Conservation (phyloP, 1,139 yeast genomes). For the Kodamaea anthophila region DNA sequence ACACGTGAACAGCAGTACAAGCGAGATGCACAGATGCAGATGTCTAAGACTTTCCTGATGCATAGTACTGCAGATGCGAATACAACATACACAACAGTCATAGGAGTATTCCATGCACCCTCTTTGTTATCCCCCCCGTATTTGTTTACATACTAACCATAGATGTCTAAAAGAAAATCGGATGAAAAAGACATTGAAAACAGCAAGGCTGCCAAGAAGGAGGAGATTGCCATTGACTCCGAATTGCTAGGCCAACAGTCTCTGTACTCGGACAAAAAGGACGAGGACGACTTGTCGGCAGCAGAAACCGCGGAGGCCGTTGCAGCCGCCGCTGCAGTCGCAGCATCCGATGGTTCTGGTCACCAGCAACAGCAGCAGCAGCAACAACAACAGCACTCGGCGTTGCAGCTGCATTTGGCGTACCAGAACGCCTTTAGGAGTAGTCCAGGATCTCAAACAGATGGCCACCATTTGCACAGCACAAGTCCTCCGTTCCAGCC, state of each 20-base stretch:
- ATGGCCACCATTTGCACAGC: constrained; percentile 8
- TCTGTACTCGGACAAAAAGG: constrained; percentile 19
- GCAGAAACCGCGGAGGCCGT: constrained; percentile 33
- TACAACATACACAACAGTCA: too few species aligned
- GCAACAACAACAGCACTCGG: constrained; percentile 15
- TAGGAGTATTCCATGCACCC: background rate
- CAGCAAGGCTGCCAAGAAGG: constrained; percentile 25
- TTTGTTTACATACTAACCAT: constrained; percentile 6
- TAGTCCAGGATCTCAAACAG: constrained; percentile 15
- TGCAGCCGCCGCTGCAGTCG: constrained; percentile 28
- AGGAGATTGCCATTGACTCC: constrained; percentile 41
- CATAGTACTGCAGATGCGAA: too few species aligned
- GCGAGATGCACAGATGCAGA: too few species aligned
- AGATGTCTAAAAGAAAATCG: constrained; percentile 27
- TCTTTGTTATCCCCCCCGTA: too few species aligned
- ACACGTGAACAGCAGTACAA: too few species aligned
- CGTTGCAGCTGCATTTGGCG: constrained; percentile 22
- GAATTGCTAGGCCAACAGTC: constrained; percentile 44
- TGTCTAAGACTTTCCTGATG: too few species aligned
- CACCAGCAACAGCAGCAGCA: constrained; percentile 19
- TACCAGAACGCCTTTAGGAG: constrained; percentile 28
- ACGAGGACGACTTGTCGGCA: constrained; percentile 21
- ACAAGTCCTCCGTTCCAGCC: constrained; percentile 18
- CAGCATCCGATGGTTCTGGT: constrained; percentile 9
- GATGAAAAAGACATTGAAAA: constrained; percentile 17